phyloP scores from a whole-genome alignment of 169 alveolate genomes.

The Plasmodium chabaudi region DNA sequence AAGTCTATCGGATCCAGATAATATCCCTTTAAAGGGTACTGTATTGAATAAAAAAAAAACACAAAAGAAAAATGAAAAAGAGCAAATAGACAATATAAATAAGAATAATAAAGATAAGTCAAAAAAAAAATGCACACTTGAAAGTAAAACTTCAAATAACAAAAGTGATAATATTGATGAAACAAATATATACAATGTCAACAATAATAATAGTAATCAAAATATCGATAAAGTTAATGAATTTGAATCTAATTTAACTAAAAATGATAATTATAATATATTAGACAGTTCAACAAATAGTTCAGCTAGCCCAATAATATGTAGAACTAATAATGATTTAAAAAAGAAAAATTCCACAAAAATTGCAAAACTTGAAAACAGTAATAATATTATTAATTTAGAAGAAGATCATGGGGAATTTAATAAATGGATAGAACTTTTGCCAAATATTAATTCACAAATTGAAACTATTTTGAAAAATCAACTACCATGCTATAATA shows the following conservation, averaged over 20 bases:
- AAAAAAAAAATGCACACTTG: conserved; percentile 9
- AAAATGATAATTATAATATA: background rate
- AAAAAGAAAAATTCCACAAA: conserved; percentile 55
- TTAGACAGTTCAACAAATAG: conserved; percentile 59
- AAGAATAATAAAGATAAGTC: conserved; percentile 13
- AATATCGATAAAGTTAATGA: background rate
- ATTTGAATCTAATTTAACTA: conserved; percentile 3
- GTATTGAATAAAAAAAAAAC: conserved; percentile 18
- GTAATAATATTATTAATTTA: conserved; percentile 9
- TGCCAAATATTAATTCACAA: conserved; percentile 38
- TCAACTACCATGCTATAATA: conserved; percentile 66
- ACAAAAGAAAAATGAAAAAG: conserved; percentile 28
- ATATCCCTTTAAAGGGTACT: conserved; percentile 1
- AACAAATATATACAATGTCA: conserved; percentile 7
- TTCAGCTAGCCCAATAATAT: conserved; percentile 36
- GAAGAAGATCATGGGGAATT: conserved; percentile 31
- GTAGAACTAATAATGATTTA: conserved; percentile 37
- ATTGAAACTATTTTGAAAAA: conserved; percentile 21
- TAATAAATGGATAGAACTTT: conserved; percentile 52
- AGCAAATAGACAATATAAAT: conserved; percentile 1
- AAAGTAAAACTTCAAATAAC: conserved; percentile 9
- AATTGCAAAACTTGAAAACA: conserved; percentile 35
- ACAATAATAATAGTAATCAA: background rate
- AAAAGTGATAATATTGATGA: conserved; percentile 14
- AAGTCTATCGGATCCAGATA: conserved; percentile 1